Percentiles rank a stretch among this genome's conserved stretches.
Conservation (phyloP, 2,329 filamentous ascomycete genomes). For the Epichloe glyceriae region DNA sequence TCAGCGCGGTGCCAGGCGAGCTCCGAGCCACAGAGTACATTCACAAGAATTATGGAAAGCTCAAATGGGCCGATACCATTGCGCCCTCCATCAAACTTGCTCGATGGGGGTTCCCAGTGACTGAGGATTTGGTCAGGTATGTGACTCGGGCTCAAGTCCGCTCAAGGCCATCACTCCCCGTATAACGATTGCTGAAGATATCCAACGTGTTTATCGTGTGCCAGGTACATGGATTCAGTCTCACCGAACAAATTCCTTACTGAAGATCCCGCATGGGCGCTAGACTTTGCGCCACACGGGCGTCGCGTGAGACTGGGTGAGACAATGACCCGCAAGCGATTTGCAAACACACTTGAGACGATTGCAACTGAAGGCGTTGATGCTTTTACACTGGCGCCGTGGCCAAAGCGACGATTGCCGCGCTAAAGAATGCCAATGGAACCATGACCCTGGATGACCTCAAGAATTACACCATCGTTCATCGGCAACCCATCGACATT, state of each 20-base stretch:
- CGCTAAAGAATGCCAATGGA: slow-evolving; percentile 50
- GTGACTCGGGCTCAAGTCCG: neutral
- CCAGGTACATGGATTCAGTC: slow-evolving; percentile 45
- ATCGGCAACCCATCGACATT: slow-evolving; percentile 47
- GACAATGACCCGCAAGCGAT: slow-evolving; percentile 60
- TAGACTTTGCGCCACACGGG: slow-evolving; percentile 74
- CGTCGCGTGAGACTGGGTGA: slow-evolving; percentile 53
- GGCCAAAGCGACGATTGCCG: slow-evolving; percentile 55
- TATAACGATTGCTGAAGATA: too few relatives aligned
- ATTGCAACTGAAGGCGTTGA: slow-evolving; percentile 54
- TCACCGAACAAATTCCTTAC: slow-evolving; percentile 47
- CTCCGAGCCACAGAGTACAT: slow-evolving; percentile 62
- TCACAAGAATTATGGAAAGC: slow-evolving; percentile 51
- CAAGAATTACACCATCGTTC: slow-evolving; percentile 54
- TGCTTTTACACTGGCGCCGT: slow-evolving; percentile 56
- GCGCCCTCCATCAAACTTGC: slow-evolving; percentile 60
- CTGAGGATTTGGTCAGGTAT: slow-evolving; percentile 48
- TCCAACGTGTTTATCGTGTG: neutral
- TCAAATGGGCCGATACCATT: slow-evolving; percentile 55
- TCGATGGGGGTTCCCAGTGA: slow-evolving; percentile 58
- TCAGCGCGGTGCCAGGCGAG: slow-evolving; percentile 54
- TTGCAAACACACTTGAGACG: slow-evolving; percentile 57
- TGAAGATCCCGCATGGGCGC: slow-evolving; percentile 60
- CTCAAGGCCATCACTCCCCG: neutral
- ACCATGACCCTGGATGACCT: slow-evolving; percentile 68